Conservation (phyloP, 192 early-diverging fungal genomes). For the Coemansia javaensis region DNA sequence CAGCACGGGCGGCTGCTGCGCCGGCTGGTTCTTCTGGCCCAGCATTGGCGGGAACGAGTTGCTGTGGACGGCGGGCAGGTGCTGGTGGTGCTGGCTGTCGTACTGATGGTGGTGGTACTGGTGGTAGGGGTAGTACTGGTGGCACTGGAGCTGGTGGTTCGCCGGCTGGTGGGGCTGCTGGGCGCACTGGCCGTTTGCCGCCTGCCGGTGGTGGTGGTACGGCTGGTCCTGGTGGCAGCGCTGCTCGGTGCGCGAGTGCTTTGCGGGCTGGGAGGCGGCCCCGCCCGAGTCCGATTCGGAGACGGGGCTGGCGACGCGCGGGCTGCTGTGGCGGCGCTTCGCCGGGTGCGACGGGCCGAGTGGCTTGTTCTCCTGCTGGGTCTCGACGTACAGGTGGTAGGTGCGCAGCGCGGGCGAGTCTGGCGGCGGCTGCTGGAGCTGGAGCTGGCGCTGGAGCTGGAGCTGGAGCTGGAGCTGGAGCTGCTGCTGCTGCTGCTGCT, state of each 20-base stretch:
- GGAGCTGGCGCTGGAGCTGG: no score
- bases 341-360: slow-evolving; percentile 6
- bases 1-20: not conserved
- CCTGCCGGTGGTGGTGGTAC: not conserved
- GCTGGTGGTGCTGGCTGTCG: not conserved
- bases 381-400: slow-evolving; percentile 47
- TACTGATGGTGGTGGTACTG: no score
- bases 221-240: slow-evolving; percentile 2
- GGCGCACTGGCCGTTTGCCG: not conserved
- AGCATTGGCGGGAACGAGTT: not conserved
- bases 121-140: no score
- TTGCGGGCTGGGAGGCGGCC: slow-evolving; percentile 14
- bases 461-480: not conserved
- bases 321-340: slow-evolving; percentile 47
- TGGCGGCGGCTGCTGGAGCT: not conserved
- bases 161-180: slow-evolving; percentile 1
- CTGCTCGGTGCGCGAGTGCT: slow-evolving; percentile 21
- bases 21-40: not conserved
- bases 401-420: slow-evolving; percentile 26
- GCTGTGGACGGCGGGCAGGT: not conserved
- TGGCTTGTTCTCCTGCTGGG: slow-evolving; percentile 27
- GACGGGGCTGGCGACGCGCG: slow-evolving; percentile 2
- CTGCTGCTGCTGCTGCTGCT: not conserved
- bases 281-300: not conserved
- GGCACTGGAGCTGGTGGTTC: no score